Base-by-base conservation (phyloP, 768 basidiomycete genomes). In the Tricholoma flavovirens region DNA sequence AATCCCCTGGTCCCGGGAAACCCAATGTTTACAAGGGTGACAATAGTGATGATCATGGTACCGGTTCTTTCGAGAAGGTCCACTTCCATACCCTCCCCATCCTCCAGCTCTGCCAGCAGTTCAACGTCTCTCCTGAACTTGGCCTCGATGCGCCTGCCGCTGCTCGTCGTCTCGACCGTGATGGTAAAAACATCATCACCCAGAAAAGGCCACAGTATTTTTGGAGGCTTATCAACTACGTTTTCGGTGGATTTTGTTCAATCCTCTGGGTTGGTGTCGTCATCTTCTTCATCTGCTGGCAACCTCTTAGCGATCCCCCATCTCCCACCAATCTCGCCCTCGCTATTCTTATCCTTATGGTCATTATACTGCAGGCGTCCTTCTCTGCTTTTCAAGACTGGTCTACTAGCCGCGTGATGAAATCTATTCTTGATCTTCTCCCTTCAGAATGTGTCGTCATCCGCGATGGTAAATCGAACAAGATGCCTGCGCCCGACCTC, bases 241-340 rank as follows among this genome's bases (percentile, higher is more conserved):
- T 62, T 12, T 60, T 62, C n/a, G 59, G 62, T n/a, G 62, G 59
- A 10, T 62, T 62, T 33, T 62, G 62, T 36, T 62, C 62, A 14
- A 60, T 62, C 15, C 62, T 62, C 21, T 62, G 62, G 62, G 55
- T 60, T 19, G 61, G 55, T 8, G 59, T 60, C 9, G 40, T 62
- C 24, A 52, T 62, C 11, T 62, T 62, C 14, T 58, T 62, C 53
- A 56, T 60, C 49, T 58, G 61, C 26, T 62, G 61, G 61, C 33
- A 29, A 7, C 61, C 59, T 1, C 57, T 60, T 9, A 51, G 51
- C 14, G 22, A 48, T 21, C 55, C 56, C 4, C 55, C 61, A 15
- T 62, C 61, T 0, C 59, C 59, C 2, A 62, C 61, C 12, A 62
- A 62, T 14, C 59, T 62, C 21, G 61, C 61, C 17, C 61, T 62